A percentile compares a stretch with the other conserved stretches of the same genome.
These are phyloP conservation scores for Exserohilum rostratum DNA, from an alignment of 2,329 filamentous ascomycete species.

Conservation along the genomic window DNA sequence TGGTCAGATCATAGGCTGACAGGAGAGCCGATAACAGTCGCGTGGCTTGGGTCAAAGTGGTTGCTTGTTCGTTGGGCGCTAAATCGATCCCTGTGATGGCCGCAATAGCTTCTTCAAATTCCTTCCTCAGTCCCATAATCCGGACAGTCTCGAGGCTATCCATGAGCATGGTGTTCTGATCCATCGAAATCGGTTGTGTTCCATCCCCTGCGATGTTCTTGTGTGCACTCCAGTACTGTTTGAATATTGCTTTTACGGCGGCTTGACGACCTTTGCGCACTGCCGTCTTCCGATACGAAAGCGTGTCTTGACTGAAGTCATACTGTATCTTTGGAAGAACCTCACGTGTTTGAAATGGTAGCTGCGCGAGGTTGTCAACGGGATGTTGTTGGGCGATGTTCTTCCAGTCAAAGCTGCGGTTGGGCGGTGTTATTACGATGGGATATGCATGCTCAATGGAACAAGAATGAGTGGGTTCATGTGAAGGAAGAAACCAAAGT, in stretches of 20 bases:
- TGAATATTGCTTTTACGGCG: constrained; percentile 73
- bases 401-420: not conserved
- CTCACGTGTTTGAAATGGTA: not conserved
- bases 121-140: constrained; percentile 1
- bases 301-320: not conserved
- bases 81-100: not conserved
- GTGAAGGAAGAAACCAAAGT: constrained; percentile 17
- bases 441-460: constrained; percentile 22
- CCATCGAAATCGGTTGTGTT: not conserved
- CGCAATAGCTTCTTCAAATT: not conserved
- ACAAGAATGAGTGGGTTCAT: constrained; percentile 14
- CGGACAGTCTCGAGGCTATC: not conserved
- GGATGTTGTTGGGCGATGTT: not conserved
- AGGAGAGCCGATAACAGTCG: not conserved
- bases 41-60: not conserved
- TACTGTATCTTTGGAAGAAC: not conserved
- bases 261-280: constrained; percentile 68
- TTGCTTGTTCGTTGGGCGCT: not conserved
- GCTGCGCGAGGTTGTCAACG: not conserved
- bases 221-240: constrained; percentile 80
- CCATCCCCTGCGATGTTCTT: not conserved
- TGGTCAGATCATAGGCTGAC: not conserved
- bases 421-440: not conserved
- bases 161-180: not conserved
- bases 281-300: constrained; percentile 22